phyloP scores from a whole-genome alignment of 2,329 filamentous ascomycete species.

The Claviceps sorghi region DNA sequence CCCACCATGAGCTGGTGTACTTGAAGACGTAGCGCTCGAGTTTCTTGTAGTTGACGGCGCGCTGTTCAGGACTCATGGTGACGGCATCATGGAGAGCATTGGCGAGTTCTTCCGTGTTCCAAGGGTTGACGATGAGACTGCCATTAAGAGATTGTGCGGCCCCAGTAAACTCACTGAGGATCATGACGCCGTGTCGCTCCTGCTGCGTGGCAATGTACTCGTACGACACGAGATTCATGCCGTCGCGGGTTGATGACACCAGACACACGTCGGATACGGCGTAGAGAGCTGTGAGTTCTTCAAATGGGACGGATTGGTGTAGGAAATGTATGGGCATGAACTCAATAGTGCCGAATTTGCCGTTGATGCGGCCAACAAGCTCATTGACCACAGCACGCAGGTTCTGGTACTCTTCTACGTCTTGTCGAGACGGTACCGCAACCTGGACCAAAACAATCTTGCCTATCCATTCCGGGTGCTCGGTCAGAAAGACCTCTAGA shows the following conservation, averaged over 20 bases:
- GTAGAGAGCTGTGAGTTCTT: constrained; percentile 88
- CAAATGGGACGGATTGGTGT: constrained; percentile 88
- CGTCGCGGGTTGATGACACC: constrained; percentile 88
- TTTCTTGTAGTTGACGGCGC: constrained; percentile 76
- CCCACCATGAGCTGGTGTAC: constrained; percentile 97
- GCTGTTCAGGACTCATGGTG: constrained; percentile 83
- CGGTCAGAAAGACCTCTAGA: constrained; percentile 88
- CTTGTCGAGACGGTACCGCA: constrained; percentile 83
- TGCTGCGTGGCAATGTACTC: constrained; percentile 94
- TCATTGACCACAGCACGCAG: constrained; percentile 91
- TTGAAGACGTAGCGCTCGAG: constrained; percentile 92
- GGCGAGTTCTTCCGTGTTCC: constrained; percentile 93
- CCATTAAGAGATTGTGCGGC: constrained; percentile 91
- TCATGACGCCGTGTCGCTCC: constrained; percentile 81
- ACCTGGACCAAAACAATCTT: constrained; percentile 95
- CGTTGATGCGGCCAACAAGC: constrained; percentile 91
- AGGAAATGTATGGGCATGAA: constrained; percentile 99
- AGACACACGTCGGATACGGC: constrained; percentile 84
- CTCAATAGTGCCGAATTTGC: constrained; percentile 89
- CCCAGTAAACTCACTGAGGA: constrained; percentile 91
- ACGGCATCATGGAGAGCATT: constrained; percentile 92
- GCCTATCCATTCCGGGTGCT: constrained; percentile 95
- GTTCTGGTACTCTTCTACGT: constrained; percentile 97
- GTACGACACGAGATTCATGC: constrained; percentile 97
- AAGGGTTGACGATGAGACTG: constrained; percentile 89